Percentiles rank a stretch among this genome's conserved stretches.
Evolutionary conservation across 1,284 basidiomycete species (phyloP).

Genomic region (Ustilago trichophora): DNA sequence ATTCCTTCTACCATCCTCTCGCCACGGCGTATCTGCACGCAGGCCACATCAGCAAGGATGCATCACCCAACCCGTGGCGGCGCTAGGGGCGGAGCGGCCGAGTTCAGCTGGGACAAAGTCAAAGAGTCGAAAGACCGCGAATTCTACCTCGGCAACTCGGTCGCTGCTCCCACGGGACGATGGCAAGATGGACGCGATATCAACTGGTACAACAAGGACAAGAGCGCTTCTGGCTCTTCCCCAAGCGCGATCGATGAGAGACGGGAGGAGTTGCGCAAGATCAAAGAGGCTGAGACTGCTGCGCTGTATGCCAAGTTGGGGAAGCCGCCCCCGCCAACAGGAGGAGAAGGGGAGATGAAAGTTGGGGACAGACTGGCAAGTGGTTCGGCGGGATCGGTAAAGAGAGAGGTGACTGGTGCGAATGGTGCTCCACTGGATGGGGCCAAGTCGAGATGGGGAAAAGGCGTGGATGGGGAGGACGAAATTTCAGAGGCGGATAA

Average conservation of each 20-base stretch:
- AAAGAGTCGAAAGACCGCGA: constrained; percentile 63
- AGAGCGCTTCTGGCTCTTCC: background rate
- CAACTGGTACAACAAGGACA: constrained; percentile 65
- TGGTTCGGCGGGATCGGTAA: constrained; percentile 18
- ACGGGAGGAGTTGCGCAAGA: constrained; percentile 50
- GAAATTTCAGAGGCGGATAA: constrained; percentile 36
- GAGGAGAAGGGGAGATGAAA: background rate
- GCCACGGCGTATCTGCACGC: no score
- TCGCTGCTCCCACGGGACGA: constrained; percentile 62
- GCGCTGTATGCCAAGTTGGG: constrained; percentile 54
- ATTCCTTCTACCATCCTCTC: background rate
- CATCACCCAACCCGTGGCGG: constrained; percentile 48
- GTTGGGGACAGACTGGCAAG: constrained; percentile 34
- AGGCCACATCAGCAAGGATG: background rate
- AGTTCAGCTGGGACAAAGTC: constrained; percentile 64
- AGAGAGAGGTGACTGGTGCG: constrained; percentile 37
- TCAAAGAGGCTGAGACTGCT: constrained; percentile 61
- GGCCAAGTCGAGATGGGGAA: constrained; percentile 22
- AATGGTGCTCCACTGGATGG: constrained; percentile 34
- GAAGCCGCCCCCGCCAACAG: constrained; percentile 12
- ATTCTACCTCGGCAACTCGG: constrained; percentile 63
- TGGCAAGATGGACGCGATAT: constrained; percentile 65
- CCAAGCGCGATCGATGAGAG: constrained; percentile 33
- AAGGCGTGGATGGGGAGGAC: constrained; percentile 4
- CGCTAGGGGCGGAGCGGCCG: constrained; percentile 60